A percentile compares a stretch with the other conserved stretches of the same genome.
Evolutionary conservation across 2,329 filamentous ascomycete genomes (phyloP).

Genomic region (Plenodomus biglobosus): DNA sequence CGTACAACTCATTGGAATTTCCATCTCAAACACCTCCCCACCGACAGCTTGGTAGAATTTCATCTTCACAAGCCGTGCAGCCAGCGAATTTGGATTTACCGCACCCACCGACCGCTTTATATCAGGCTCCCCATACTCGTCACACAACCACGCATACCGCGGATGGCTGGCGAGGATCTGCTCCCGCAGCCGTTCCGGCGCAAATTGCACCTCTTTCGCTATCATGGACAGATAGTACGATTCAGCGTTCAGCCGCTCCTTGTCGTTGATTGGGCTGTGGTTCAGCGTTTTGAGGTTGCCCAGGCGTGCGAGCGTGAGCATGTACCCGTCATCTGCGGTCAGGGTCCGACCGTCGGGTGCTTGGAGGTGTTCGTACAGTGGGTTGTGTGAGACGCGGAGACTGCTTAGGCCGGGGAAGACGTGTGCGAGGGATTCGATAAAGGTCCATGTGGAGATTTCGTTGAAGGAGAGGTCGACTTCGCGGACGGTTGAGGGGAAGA

Average conservation of each 20-base stretch:
- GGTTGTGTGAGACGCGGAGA: constrained; percentile 83
- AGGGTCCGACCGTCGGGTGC: constrained; percentile 46
- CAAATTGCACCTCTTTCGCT: constrained; percentile 68
- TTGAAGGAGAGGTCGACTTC: constrained; percentile 53
- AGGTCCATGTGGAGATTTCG: constrained; percentile 62
- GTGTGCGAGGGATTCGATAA: constrained; percentile 68
- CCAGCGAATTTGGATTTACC: constrained; percentile 76
- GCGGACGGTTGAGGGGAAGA: constrained; percentile 36
- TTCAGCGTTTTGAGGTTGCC: constrained; percentile 69
- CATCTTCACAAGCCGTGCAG: constrained; percentile 70
- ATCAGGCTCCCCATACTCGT: constrained; percentile 70
- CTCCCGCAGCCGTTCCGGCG: constrained; percentile 55
- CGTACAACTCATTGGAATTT: constrained; percentile 74
- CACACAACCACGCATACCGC: constrained; percentile 73
- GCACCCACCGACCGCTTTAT: constrained; percentile 53
- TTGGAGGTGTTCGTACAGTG: constrained; percentile 67
- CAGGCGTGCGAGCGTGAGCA: constrained; percentile 81
- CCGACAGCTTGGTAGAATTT: constrained; percentile 51
- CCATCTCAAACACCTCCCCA: constrained; percentile 33
- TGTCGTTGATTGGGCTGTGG: constrained; percentile 66
- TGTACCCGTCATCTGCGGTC: constrained; percentile 78
- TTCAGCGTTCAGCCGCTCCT: constrained; percentile 84
- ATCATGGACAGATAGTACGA: constrained; percentile 91
- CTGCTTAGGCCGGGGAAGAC: constrained; percentile 73
- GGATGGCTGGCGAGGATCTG: constrained; percentile 66